These are phyloP conservation scores for Stagonosporopsis cucurbitacearum DNA, from an alignment of 2,329 filamentous ascomycete species.

Conservation along the genomic window DNA sequence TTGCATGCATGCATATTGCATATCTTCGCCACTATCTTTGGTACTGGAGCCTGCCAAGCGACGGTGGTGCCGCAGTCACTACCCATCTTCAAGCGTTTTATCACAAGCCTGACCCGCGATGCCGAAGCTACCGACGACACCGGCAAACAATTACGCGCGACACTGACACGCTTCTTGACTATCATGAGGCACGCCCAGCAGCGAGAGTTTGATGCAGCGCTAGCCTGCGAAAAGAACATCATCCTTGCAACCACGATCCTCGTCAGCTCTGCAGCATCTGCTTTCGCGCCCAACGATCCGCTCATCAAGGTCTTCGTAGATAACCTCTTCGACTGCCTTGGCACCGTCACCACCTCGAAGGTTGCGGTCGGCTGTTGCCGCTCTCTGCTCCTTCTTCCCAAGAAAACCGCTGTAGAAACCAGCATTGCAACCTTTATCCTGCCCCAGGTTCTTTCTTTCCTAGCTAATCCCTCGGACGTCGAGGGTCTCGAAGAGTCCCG, in stretches of 20 bases:
- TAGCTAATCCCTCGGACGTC: constrained; percentile 65
- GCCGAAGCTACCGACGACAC: constrained; percentile 57
- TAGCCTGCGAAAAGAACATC: constrained; percentile 91
- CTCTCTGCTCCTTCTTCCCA: constrained; percentile 74
- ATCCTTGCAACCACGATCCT: constrained; percentile 88
- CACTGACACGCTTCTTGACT: constrained; percentile 79
- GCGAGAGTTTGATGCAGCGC: constrained; percentile 75
- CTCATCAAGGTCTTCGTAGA: constrained; percentile 77
- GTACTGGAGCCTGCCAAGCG: constrained; percentile 84
- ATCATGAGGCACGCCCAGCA: constrained; percentile 80
- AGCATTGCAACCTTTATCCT: constrained; percentile 77
- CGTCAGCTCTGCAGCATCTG: constrained; percentile 78
- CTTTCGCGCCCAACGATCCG: constrained; percentile 75
- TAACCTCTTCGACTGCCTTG: constrained; percentile 84
- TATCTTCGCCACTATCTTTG: constrained; percentile 92
- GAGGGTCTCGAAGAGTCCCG: constrained; percentile 83
- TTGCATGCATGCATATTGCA: constrained; percentile 96
- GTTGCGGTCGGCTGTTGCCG: constrained; percentile 90
- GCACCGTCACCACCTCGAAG: constrained; percentile 80
- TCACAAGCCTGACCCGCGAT: constrained; percentile 70
- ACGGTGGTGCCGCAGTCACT: constrained; percentile 88
- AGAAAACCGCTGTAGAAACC: constrained; percentile 51
- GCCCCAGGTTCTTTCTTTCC: constrained; percentile 77
- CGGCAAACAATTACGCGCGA: constrained; percentile 77
- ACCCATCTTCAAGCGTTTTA: constrained; percentile 89